Percentiles rank a stretch among this genome's conserved stretches.
phyloP scores from a whole-genome alignment of 306 rosid genomes.

The Mimosa bimucronata region DNA sequence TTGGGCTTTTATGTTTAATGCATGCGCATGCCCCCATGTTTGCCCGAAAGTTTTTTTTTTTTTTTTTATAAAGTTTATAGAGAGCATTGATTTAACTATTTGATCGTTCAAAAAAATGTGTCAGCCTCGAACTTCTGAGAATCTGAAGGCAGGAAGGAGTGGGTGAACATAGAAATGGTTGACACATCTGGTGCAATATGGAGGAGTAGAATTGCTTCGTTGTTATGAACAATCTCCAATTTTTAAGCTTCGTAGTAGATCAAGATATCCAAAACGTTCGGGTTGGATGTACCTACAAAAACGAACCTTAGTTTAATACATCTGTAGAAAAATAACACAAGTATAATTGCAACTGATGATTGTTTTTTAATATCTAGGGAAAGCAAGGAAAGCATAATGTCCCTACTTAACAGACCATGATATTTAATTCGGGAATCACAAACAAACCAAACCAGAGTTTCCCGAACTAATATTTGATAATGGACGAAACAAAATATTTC shows the following conservation, averaged over 20 bases:
- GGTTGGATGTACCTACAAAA: slow-evolving; percentile 69
- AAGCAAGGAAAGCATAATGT: neutral
- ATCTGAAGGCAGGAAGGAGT: neutral
- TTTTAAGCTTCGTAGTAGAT: slow-evolving; percentile 72
- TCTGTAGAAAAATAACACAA: neutral
- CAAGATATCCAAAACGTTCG: slow-evolving; percentile 70
- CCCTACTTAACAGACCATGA: slow-evolving; percentile 1
- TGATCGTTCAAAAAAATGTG: neutral
- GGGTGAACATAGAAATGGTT: neutral
- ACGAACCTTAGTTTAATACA: slow-evolving; percentile 11
- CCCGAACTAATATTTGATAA: neutral
- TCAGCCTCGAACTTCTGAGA: neutral
- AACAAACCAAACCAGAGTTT: slow-evolving; percentile 12
- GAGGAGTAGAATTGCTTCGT: neutral
- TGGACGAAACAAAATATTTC: slow-evolving; percentile 1
- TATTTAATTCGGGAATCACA: neutral
- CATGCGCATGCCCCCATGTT: neutral
- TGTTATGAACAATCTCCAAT: slow-evolving; percentile 62
- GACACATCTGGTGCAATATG: neutral
- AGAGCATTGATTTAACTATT: neutral
- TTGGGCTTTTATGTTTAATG: neutral
- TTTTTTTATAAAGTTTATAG: no score
- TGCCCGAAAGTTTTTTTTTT: neutral
- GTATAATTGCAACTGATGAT: slow-evolving; percentile 9
- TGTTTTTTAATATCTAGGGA: neutral